Evolutionary conservation across 148 eudicot species (phyloP).

Genomic region (Diospyros kaki): DNA sequence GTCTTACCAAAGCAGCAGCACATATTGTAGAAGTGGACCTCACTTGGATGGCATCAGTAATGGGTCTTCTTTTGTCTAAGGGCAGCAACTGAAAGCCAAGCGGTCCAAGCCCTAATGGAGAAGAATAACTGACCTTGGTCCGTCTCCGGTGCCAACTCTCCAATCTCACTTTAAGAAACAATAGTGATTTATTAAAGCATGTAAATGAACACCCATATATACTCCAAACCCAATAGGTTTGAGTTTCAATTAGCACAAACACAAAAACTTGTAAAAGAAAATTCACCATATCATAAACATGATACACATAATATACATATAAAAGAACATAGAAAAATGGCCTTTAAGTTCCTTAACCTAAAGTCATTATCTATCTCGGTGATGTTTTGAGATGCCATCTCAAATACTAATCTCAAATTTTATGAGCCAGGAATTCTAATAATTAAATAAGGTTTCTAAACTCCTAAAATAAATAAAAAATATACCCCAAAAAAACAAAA

Average conservation of each 20-base stretch:
- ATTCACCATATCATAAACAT: too few relatives aligned
- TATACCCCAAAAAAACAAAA: neutral
- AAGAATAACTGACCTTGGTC: conserved; percentile 6
- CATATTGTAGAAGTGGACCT: conserved; percentile 28
- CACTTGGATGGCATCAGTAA: neutral
- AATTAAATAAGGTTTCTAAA: neutral
- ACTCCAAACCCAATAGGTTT: neutral
- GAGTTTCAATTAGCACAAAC: neutral
- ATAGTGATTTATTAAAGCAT: neutral
- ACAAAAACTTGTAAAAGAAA: neutral
- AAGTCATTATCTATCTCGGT: too few relatives aligned
- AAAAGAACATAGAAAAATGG: too few relatives aligned
- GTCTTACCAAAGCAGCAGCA: conserved; percentile 40
- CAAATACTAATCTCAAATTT: too few relatives aligned
- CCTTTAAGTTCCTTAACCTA: too few relatives aligned
- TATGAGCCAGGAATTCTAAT: neutral
- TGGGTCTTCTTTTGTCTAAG: conserved; percentile 8
- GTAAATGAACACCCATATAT: neutral
- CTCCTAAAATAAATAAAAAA: neutral
- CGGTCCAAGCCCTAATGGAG: conserved; percentile 18
- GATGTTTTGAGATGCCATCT: too few relatives aligned
- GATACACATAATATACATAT: too few relatives aligned
- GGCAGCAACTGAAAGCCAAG: conserved; percentile 13
- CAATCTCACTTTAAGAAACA: conserved; percentile 10
- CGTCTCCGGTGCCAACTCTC: conserved; percentile 6